These are phyloP conservation scores for Sistotremastrum niveocremeum DNA, from an alignment of 768 basidiomycete genomes.

Conservation along the genomic window DNA sequence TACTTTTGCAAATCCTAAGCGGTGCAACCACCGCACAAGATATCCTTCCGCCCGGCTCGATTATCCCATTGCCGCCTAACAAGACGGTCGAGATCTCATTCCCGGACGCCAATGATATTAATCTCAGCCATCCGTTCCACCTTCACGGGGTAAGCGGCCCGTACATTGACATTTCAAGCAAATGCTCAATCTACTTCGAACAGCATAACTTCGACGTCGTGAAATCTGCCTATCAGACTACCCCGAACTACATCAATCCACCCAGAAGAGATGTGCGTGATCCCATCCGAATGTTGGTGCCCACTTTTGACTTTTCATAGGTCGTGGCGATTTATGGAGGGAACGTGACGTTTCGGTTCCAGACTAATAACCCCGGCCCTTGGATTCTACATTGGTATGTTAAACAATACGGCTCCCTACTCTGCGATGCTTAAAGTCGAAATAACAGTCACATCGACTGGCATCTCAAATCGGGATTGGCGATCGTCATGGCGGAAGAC, in stretches of 20 bases:
- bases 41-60: conserved; percentile 33
- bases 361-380: conserved; percentile 53
- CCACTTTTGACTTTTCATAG: too few species aligned
- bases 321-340: too few species aligned
- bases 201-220: background rate
- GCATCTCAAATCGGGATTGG: conserved; percentile 17
- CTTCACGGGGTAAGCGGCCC: background rate
- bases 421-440: too few species aligned
- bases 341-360: conserved; percentile 42
- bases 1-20: conserved; percentile 46
- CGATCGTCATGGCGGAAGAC: too few species aligned
- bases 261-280: conserved; percentile 34
- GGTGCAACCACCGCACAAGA: conserved; percentile 33
- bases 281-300: too few species aligned
- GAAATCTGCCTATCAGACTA: background rate
- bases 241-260: conserved; percentile 19
- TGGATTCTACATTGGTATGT: conserved; percentile 36
- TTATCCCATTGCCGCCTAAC: conserved; percentile 34
- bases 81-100: conserved; percentile 34
- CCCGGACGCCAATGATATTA: conserved; percentile 18
- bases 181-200: too few species aligned
- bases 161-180: too few species aligned
- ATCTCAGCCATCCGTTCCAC: background rate
- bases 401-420: too few species aligned
- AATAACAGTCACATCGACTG: conserved; percentile 23